Percentiles rank a stretch among this genome's conserved stretches.
phyloP scores from a whole-genome alignment of 306 rosid species.

The Begonia peltatifolia region DNA sequence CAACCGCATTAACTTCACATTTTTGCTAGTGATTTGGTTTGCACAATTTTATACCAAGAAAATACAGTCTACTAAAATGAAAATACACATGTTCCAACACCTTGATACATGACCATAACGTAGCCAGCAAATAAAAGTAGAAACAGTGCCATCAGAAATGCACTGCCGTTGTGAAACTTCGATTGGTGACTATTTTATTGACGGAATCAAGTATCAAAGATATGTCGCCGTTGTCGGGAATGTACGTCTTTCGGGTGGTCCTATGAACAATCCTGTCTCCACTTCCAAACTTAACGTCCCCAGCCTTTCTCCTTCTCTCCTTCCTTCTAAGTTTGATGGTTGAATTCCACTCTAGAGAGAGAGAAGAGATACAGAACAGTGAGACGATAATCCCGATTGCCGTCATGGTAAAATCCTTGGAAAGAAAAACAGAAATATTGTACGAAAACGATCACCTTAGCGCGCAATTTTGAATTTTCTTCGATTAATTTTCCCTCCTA shows the following conservation, averaged over 20 bases:
- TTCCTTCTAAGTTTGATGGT: slow-evolving; percentile 2
- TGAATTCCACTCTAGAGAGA: slow-evolving; percentile 3
- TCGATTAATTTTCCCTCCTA: slow-evolving; percentile 47
- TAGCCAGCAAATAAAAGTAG: too few species aligned
- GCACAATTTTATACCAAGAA: too few species aligned
- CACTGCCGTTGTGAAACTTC: too few species aligned
- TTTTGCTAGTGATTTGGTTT: too few species aligned
- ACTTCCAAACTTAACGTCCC: slow-evolving; percentile 21
- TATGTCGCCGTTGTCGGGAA: too few species aligned
- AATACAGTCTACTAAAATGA: too few species aligned
- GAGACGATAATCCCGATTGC: neutral
- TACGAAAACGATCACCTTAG: slow-evolving; percentile 22
- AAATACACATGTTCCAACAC: too few species aligned
- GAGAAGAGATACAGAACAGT: neutral
- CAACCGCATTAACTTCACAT: too few species aligned
- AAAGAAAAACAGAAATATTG: neutral
- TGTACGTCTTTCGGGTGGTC: slow-evolving; percentile 30
- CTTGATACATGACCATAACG: too few species aligned
- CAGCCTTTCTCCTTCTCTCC: slow-evolving; percentile 4
- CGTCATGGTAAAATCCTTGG: neutral
- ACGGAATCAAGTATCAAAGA: too few species aligned
- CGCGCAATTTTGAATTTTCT: slow-evolving; percentile 38
- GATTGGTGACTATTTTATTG: too few species aligned
- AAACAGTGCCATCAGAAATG: too few species aligned
- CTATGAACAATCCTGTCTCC: slow-evolving; percentile 70